A percentile compares a stretch with the other conserved stretches of the same genome.
These are phyloP conservation scores for Botrytis cinerea DNA, from an alignment of 2,329 filamentous ascomycete species.

Conservation along the genomic window DNA sequence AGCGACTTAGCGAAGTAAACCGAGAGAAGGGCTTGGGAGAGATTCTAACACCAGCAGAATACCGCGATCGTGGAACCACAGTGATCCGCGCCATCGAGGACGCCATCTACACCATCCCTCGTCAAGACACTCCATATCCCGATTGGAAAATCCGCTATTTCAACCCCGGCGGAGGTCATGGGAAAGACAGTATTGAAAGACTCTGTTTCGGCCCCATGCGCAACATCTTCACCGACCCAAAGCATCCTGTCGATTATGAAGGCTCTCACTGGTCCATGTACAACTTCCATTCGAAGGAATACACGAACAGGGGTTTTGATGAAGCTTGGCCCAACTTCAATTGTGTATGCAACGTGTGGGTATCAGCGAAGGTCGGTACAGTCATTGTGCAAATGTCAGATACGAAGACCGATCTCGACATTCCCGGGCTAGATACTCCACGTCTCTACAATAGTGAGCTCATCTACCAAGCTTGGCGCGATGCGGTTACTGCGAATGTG, in stretches of 20 bases:
- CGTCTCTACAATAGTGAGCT: conserved; percentile 2
- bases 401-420: not conserved
- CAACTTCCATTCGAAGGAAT: not conserved
- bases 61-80: not conserved
- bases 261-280: not conserved
- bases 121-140: not conserved
- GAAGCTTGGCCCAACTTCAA: not conserved
- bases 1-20: not conserved
- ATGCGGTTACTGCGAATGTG: not conserved
- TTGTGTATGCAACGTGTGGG: not conserved
- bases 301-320: not conserved
- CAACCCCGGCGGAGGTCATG: not conserved
- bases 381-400: not conserved
- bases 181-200: rapidly evolving
- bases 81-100: not conserved
- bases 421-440: not conserved
- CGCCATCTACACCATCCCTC: not conserved
- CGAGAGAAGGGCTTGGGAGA: not conserved
- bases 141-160: not conserved
- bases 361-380: not conserved
- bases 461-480: conserved; percentile 15
- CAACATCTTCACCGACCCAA: not conserved
- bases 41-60: not conserved
- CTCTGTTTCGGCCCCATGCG: no score
- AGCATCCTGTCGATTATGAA: not conserved